These are phyloP conservation scores for Nematocida ausubeli DNA, from an alignment of 371 early-diverging fungal genomes.

Conservation along the genomic window DNA sequence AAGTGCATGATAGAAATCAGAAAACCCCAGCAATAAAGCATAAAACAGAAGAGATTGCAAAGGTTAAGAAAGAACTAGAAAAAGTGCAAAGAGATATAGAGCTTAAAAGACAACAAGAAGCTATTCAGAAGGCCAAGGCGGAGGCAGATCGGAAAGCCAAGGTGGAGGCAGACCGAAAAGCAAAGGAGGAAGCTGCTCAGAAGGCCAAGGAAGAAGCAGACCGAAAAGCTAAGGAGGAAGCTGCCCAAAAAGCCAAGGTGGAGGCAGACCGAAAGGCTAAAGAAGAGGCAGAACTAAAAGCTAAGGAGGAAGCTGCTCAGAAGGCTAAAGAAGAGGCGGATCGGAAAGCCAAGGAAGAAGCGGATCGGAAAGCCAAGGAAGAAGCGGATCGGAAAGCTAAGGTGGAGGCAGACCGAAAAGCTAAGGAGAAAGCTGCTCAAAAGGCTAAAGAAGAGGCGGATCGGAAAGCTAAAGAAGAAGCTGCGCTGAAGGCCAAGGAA, in stretches of 20 bases:
- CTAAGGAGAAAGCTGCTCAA: too few species aligned
- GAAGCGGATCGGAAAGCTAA: conserved; percentile 1
- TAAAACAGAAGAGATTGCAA: background rate
- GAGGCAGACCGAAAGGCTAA: conserved; percentile 6
- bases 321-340: background rate
- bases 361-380: conserved; percentile 1
- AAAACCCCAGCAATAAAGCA: background rate
- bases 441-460: background rate
- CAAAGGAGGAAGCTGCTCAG: conserved; percentile 10
- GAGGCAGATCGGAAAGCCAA: conserved; percentile 17
- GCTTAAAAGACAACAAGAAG: conserved; percentile 1
- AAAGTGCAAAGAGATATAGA: background rate
- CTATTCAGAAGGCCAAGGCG: conserved; percentile 2
- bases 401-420: conserved; percentile 11
- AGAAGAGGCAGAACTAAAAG: background rate
- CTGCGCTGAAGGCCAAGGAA: too few species aligned
- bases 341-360: background rate
- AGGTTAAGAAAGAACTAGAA: background rate
- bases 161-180: conserved; percentile 6
- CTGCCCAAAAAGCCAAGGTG: background rate
- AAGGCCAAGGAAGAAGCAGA: conserved; percentile 23
- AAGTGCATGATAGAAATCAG: background rate
- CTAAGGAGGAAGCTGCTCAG: background rate
- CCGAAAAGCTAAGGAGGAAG: conserved; percentile 25
- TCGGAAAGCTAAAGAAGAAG: conserved; percentile 15